Evolutionary conservation across 2,329 filamentous ascomycete species (phyloP), one percentile per base, ranked within the genome.

Genomic region (Camillea tinctor): DNA sequence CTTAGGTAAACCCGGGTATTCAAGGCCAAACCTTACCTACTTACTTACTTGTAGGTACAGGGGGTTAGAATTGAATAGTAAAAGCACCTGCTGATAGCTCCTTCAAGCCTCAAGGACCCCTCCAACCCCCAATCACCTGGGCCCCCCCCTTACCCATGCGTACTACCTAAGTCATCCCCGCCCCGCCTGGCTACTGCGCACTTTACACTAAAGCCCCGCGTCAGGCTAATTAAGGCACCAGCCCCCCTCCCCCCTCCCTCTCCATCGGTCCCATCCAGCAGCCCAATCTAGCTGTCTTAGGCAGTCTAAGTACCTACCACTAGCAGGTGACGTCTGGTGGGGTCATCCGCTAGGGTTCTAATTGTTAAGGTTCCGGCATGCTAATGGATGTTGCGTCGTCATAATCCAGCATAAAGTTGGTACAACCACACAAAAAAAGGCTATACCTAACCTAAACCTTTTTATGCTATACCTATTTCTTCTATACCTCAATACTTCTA

Each of bases 301-400:
- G 56, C 36, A 55, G 36, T 44, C 36, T 44, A 44, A 40, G 36
- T 40, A 40, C 9, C 36, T 5, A n/a, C 36, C 13, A 44, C 36
- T 19, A 53, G 54, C 64, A 60, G 64, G 61, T 65, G 64, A 65
- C 64, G 61, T 65, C 49, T 65, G 50, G 64, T 60, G 64, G 64
- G 64, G 64, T 65, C 61, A 64, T 62, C 56, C 30, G 36, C 36
- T 44, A 60, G 60, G 61, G 62, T 64, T 57, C 60, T n/a, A n/a
- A n/a, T n/a, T n/a, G n/a, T n/a, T n/a, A 60, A 60, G 61, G 62
- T 64, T 57, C 60, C 59, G 59, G 17, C 56, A 55, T 50, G 26
- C 58, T 59, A 62, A 65, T 60, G n/a, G n/a, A n/a, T n/a, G n/a
- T 55, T 58, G 55, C 55, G 17, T 44, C 36, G 36, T 44, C 36